Conservation (phyloP, 2,329 filamentous ascomycete genomes). For the Graphiopsis chlorocephala region DNA sequence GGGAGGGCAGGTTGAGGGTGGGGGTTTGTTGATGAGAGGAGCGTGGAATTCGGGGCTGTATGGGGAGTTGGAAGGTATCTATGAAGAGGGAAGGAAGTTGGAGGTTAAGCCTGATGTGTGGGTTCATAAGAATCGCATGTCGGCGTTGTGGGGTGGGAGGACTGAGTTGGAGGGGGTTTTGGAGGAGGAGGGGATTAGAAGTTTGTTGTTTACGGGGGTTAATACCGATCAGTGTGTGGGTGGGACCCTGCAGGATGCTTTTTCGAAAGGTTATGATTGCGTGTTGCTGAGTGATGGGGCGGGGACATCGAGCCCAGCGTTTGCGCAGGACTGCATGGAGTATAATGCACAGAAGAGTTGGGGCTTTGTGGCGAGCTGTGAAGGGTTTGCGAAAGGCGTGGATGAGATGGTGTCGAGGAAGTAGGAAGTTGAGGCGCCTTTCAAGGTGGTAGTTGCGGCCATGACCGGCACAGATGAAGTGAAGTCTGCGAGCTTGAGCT, state of each 20-base stretch:
- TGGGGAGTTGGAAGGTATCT: conserved; percentile 43
- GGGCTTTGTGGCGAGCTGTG: conserved; percentile 33
- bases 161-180: conserved; percentile 47
- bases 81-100: conserved; percentile 31
- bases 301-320: conserved; percentile 49
- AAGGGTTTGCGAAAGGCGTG: conserved; percentile 31
- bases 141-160: conserved; percentile 52
- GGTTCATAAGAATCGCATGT: conserved; percentile 58
- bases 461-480: background rate
- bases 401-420: background rate
- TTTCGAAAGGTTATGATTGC: conserved; percentile 56
- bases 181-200: conserved; percentile 41
- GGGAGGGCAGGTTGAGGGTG: conserved; percentile 42
- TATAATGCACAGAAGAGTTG: conserved; percentile 36
- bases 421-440: background rate
- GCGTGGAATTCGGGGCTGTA: conserved; percentile 58
- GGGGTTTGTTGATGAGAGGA: conserved; percentile 51
- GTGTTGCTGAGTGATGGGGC: conserved; percentile 56
- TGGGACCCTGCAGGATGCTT: conserved; percentile 56
- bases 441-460: background rate
- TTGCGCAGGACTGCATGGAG: conserved; percentile 36
- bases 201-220: conserved; percentile 57
- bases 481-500: no score
- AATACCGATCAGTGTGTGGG: conserved; percentile 63
- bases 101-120: conserved; percentile 45